Percentiles rank a stretch among this genome's conserved stretches.
phyloP scores from a whole-genome alignment of 495 filamentous ascomycete species.

The Tirmania nivea region DNA sequence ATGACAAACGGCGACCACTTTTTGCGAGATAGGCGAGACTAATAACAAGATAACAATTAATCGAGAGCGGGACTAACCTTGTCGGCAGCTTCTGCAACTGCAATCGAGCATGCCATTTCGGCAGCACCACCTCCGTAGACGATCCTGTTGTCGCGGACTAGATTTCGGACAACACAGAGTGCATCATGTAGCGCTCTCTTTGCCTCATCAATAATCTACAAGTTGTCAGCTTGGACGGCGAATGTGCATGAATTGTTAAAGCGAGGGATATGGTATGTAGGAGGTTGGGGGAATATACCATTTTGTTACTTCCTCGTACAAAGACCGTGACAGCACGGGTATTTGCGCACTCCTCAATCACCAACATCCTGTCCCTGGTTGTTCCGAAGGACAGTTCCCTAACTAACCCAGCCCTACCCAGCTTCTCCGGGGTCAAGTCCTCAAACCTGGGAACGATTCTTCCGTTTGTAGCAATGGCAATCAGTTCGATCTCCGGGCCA shows the following conservation, averaged over 20 bases:
- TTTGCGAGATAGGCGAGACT: background rate
- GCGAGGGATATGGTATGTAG: background rate
- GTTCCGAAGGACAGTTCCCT: conserved; percentile 92
- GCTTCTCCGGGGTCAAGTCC: conserved; percentile 72
- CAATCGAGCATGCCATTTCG: conserved; percentile 91
- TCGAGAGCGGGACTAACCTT: conserved; percentile 31
- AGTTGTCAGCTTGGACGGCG: background rate
- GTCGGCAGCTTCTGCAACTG: conserved; percentile 84
- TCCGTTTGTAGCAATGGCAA: conserved; percentile 95
- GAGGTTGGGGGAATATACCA: conserved; percentile 34
- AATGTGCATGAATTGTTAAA: conserved; percentile 4
- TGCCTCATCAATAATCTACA: conserved; percentile 90
- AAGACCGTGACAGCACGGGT: conserved; percentile 90
- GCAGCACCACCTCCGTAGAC: conserved; percentile 97
- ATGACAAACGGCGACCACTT: background rate
- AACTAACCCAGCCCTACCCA: conserved; percentile 75
- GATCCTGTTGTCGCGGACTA: conserved; percentile 87
- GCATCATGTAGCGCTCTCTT: conserved; percentile 95
- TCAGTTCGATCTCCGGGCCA: conserved; percentile 92
- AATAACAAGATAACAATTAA: conserved; percentile 1
- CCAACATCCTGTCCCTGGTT: conserved; percentile 95
- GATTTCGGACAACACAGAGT: conserved; percentile 89
- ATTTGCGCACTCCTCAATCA: conserved; percentile 98
- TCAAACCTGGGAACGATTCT: conserved; percentile 95
- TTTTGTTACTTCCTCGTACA: conserved; percentile 95